Percentiles rank a stretch among this genome's conserved stretches.
Evolutionary conservation across 192 early-diverging fungal species (phyloP).

Genomic region (Rhizoclosmatium globosum): DNA sequence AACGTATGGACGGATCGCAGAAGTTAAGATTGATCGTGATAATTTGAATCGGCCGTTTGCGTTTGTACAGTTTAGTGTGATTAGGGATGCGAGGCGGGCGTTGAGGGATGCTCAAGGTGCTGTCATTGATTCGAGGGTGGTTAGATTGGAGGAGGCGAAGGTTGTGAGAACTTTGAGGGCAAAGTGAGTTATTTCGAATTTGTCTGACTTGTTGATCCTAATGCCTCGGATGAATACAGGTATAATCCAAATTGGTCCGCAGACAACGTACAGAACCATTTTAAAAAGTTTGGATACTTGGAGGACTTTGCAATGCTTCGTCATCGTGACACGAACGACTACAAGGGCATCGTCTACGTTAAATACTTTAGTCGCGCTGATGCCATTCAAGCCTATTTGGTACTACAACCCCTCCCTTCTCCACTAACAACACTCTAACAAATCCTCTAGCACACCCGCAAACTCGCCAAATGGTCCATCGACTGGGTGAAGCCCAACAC

Average conservation of each 20-base stretch:
- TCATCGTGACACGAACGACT: conserved; percentile 21
- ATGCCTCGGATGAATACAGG: neutral
- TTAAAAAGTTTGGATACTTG: conserved; percentile 27
- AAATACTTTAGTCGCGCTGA: conserved; percentile 41
- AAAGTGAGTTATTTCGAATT: conserved; percentile 12
- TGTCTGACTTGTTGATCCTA: neutral
- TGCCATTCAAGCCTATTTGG: conserved; percentile 33
- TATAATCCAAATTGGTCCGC: conserved; percentile 16
- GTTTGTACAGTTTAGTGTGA: conserved; percentile 33
- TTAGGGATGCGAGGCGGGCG: conserved; percentile 32
- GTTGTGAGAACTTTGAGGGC: conserved; percentile 31
- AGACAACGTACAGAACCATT: conserved; percentile 1
- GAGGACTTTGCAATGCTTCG: conserved; percentile 31
- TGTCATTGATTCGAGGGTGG: conserved; percentile 5
- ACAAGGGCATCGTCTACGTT: conserved; percentile 22
- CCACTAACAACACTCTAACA: neutral
- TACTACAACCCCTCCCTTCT: neutral
- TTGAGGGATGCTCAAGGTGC: conserved; percentile 15
- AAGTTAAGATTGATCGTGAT: conserved; percentile 36
- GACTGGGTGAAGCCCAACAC: conserved; percentile 10
- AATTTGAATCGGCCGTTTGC: conserved; percentile 26
- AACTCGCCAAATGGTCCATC: conserved; percentile 11
- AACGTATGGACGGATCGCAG: conserved; percentile 26
- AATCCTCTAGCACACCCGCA: conserved; percentile 1
- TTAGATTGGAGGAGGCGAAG: conserved; percentile 37